These are phyloP conservation scores for Solanum verrucosum DNA, from an alignment of 257 asterid species.

Conservation along the genomic window DNA sequence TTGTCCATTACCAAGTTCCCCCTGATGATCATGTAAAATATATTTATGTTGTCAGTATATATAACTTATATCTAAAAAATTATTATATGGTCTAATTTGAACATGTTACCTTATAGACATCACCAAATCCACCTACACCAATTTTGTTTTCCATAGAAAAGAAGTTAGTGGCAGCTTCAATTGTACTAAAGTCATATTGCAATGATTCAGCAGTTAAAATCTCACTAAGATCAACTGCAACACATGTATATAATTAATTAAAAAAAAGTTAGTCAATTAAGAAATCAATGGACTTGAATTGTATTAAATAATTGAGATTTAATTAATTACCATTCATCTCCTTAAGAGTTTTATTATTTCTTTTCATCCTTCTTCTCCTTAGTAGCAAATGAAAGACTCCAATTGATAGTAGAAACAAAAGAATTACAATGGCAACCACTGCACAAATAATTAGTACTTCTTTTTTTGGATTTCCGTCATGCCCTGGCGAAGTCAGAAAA, in stretches of 20 bases:
- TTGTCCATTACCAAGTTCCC: not conserved
- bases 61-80: not conserved
- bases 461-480: not conserved
- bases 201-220: not conserved
- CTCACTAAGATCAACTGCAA: not conserved
- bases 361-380: not conserved
- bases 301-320: not conserved
- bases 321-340: not conserved
- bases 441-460: not conserved
- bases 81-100: not conserved
- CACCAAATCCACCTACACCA: conserved; percentile 4
- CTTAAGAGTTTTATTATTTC: not conserved
- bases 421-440: not conserved
- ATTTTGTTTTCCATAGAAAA: not conserved
- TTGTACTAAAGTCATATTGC: not conserved
- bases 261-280: not conserved
- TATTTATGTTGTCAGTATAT: not conserved
- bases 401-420: not conserved
- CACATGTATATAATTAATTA: not conserved
- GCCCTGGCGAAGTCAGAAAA: not conserved
- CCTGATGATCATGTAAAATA: not conserved
- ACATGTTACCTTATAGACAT: not conserved
- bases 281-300: not conserved
- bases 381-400: not conserved
- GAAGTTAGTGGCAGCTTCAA: not conserved